Evolutionary conservation across 176 grass and related monocot genomes (phyloP), one percentile per base, ranked within the genome.

Genomic region (Cenchrus fungigraminus): DNA sequence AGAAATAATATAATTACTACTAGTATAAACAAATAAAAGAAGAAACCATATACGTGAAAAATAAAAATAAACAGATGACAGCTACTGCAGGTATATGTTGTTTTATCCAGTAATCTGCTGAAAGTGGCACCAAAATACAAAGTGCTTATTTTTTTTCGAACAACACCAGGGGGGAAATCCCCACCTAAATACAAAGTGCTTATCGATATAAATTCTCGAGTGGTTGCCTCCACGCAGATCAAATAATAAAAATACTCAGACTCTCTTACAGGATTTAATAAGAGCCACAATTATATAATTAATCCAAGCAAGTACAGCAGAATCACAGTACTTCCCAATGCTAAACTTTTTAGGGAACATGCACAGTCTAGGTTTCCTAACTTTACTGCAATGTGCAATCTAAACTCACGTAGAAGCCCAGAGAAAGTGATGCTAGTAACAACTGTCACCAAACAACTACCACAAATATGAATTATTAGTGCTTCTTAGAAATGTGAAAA

Each of bases 1-100:
- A 79, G 37, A 87, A 76, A 75, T 65, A 6, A 59, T 32, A 88
- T 85, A 68, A 71, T 61, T 49, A 49, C 66, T 59, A 79, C 40
- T 28, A 19, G 4, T 44, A 54, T 25, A 25, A 25, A 40, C 37
- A 40, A 40, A 40, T 40, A 40, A 40, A 4, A 4, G 37, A 40
- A 40, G 37, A 40, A 40, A 40, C 37, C 4, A 4, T 40, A 40
- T 40, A 2, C 37, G 37, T 4, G 0, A 9, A 49, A 56, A 73
- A 32, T 74, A 31, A 34, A 5, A 56, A 19, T 0, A 61, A 56
- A 56, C 3, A 40, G 37, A 40, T 40, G 37, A 71, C 72, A 74
- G 72, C 7, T 55, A 74, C 28, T 74, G 19, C 25, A 75, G 55
- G 60, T 57, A 56, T 13, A 77, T 22, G 0, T 37, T 28, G 51